Base-by-base conservation (phyloP, 2,329 filamentous ascomycete genomes). In the Penicillium digitatum region DNA sequence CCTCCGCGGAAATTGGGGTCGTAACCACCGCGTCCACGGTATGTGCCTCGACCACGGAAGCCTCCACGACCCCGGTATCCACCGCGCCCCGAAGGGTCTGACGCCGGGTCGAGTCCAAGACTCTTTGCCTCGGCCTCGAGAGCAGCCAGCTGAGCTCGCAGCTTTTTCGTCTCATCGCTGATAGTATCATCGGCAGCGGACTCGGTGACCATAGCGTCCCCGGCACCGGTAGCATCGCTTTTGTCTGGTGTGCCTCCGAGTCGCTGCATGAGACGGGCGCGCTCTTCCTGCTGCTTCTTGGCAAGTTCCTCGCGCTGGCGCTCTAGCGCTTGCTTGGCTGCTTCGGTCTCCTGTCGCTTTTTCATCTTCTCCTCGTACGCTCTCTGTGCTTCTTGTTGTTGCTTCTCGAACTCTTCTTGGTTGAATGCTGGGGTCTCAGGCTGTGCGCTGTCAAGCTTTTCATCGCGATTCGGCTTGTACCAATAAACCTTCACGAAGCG, bases 401-500 rank as follows among this genome's bases (percentile, higher is more conserved):
- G 78, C 52, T 72, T 78, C 34, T 79, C 76, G 52, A 86, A 76
- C 52, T 81, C 79, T 60, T 80, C 81, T 3, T 72, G 71, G 59
- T 85, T 77, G 57, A 84, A 74, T 47, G 75, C 71, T 4, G 78
- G 76, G n/a, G 76, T 72, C 50, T 74, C 73, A 9, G 68, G 56
- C 20, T 68, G 62, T 35, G 62, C 64, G 22, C 57, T 63, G 7
- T 71, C 72, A 18, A 14, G 22, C 22, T 59, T 63, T 16, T 74
- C 72, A 5, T 63, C 56, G 27, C 62, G 63, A 16, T 72, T 72
- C 5, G 78, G 73, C 58, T 80, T 82, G 65, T 81, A 77, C 83
- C 83, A 86, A 62, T 84, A 85, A 1, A 85, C 81, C 61, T 85
- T 85, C 48, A 86, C 83, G 59, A 86, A 86, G 3, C 83, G 75